phyloP scores from a whole-genome alignment of 2,329 filamentous ascomycete genomes.

The Grosmannia huntii region DNA sequence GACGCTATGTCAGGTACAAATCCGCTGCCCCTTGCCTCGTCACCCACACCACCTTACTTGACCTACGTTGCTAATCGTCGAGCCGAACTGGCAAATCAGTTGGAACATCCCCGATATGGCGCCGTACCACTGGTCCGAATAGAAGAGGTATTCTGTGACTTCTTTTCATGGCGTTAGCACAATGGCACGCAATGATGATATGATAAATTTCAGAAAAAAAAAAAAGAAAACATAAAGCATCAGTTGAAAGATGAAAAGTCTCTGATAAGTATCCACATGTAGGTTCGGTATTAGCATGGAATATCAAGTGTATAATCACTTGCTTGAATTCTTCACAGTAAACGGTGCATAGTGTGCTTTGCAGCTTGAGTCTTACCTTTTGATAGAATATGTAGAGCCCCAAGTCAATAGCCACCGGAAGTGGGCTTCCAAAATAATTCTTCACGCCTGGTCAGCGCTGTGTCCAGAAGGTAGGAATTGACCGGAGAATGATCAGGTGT shows the following conservation, averaged over 20 bases:
- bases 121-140: constrained; percentile 20
- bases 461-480: neutral
- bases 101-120: constrained; percentile 42
- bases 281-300: constrained; percentile 68
- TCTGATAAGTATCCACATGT: constrained; percentile 52
- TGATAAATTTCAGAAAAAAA: neutral
- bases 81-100: constrained; percentile 18
- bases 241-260: constrained; percentile 81
- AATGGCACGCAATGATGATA: neutral
- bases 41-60: neutral
- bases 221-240: constrained; percentile 28
- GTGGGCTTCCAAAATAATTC: neutral
- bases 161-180: constrained; percentile 11
- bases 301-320: constrained; percentile 54
- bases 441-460: neutral
- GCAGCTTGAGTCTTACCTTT: constrained; percentile 8
- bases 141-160: neutral
- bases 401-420: neutral
- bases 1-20: constrained; percentile 58
- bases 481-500: neutral
- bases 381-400: neutral
- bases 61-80: neutral
- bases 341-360: neutral
- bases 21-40: neutral
- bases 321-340: constrained; percentile 13